Percentiles rank a stretch among this genome's conserved stretches.
phyloP scores from a whole-genome alignment of 116 monocot genomes.

The Cymodocea nodosa region DNA sequence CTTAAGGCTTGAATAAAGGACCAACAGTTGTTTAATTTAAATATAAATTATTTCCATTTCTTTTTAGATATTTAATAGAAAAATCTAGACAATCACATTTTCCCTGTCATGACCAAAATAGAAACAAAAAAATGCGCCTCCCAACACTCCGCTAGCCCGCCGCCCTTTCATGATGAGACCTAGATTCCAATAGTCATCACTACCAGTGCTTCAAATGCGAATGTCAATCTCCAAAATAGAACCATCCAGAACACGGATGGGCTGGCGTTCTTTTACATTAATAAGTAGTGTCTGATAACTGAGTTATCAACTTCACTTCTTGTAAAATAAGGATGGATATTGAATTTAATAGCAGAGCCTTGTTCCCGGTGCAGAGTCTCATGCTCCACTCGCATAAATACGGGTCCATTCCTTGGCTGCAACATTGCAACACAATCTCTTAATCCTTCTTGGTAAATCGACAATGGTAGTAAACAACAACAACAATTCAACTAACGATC shows the following conservation, averaged over 20 bases:
- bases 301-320: not conserved
- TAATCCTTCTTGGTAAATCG: too few species aligned
- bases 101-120: too few species aligned
- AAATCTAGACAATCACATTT: too few species aligned
- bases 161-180: too few species aligned
- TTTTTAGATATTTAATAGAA: too few species aligned
- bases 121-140: too few species aligned
- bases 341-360: not conserved
- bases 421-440: slow-evolving; percentile 1
- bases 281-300: not conserved
- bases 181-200: not conserved
- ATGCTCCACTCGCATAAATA: slow-evolving; percentile 49
- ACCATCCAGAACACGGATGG: not conserved
- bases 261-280: not conserved
- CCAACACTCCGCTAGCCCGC: too few species aligned
- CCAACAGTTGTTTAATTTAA: too few species aligned
- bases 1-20: too few species aligned
- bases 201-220: not conserved
- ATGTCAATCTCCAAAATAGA: not conserved
- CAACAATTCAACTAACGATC: too few species aligned
- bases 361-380: not conserved
- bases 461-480: not conserved
- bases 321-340: not conserved
- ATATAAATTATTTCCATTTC: not conserved
- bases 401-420: slow-evolving; percentile 79